Evolutionary conservation across 2,329 filamentous ascomycete genomes (phyloP), one percentile per base, ranked within the genome.

Genomic region (Pestalotiopsis fici): DNA sequence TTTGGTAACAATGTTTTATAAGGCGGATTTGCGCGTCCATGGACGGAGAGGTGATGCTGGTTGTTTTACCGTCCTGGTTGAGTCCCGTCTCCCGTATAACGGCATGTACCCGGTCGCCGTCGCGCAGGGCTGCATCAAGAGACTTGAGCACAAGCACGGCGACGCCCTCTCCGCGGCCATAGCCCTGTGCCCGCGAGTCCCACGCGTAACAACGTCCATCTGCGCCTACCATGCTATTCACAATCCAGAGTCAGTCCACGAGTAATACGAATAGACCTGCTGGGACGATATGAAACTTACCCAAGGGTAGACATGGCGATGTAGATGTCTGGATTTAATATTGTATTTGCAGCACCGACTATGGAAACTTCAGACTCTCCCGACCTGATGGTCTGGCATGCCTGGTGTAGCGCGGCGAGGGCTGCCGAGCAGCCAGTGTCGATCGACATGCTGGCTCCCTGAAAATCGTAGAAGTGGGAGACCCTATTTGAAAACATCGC

Each of bases 111-210:
- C 76, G 74, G 70, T 88, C 82, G 1, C 80, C 80, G 37, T 85
- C 84, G 2, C 71, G 71, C 0, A 87, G n/a, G 0, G 86, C 86
- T 25, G 79, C 75, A 0, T 76, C 73, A 0, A 86, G 71, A 0
- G 72, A 77, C 74, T 88, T 88, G 0, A 88, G 68, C 1, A 86
- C 69, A 0, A 88, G 68, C 0, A 77, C 70, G 0, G 72, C 82
- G 3, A 80, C 73, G 0, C 81, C 86, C 66, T 88, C 86, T 0
- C 80, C 85, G 2, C 85, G 77, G 6, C 79, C 84, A 67, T 87
- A 88, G 0, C 86, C 87, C 65, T 85, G 80, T 0, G 82, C 85
- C 7, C 71, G 68, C 2, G 72, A 67, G 66, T 84, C 82, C 65
- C 78, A 82, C 15, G 70, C 72, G n/a, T 73, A 70, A n/a, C 69